Conservation (phyloP, 106 monocot genomes). For the Phalaenopsis aphrodite region DNA sequence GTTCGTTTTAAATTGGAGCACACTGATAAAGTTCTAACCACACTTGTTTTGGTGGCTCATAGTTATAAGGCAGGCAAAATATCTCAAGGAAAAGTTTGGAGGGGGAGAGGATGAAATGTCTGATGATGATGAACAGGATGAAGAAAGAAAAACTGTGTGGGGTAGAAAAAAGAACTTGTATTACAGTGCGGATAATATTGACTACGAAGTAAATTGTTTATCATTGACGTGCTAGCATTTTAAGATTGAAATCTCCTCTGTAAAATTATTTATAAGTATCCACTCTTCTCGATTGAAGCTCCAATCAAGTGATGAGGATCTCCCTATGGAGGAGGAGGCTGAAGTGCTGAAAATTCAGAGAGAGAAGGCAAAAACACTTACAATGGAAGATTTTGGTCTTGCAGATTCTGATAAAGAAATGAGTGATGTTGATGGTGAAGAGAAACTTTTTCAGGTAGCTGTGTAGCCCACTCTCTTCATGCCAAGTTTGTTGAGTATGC, state of each 20-base stretch:
- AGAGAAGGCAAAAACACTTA: conserved; percentile 57
- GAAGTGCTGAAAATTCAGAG: conserved; percentile 60
- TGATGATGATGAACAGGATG: conserved; percentile 40
- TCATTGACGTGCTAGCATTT: not conserved
- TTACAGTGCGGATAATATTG: conserved; percentile 63
- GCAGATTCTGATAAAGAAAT: conserved; percentile 38
- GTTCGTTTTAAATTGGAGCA: not conserved
- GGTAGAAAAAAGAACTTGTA: conserved; percentile 54
- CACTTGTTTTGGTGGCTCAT: not conserved
- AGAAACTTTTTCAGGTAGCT: conserved; percentile 34
- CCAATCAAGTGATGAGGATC: conserved; percentile 83
- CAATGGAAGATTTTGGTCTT: conserved; percentile 70
- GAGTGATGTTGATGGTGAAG: conserved; percentile 24
- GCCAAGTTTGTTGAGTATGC: not conserved
- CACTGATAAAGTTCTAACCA: not conserved
- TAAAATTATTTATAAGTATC: not conserved
- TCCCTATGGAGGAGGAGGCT: conserved; percentile 59
- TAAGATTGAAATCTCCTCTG: not conserved
- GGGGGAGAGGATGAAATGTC: conserved; percentile 52
- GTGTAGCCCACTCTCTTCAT: not conserved
- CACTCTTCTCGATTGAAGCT: conserved; percentile 26
- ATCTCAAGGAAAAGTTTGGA: conserved; percentile 52
- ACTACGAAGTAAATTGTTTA: conserved; percentile 41
- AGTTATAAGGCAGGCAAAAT: conserved; percentile 69
- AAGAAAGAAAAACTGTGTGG: conserved; percentile 40